Base-by-base conservation (phyloP, 805 yeast species). In the Blastobotrys parvus region DNA sequence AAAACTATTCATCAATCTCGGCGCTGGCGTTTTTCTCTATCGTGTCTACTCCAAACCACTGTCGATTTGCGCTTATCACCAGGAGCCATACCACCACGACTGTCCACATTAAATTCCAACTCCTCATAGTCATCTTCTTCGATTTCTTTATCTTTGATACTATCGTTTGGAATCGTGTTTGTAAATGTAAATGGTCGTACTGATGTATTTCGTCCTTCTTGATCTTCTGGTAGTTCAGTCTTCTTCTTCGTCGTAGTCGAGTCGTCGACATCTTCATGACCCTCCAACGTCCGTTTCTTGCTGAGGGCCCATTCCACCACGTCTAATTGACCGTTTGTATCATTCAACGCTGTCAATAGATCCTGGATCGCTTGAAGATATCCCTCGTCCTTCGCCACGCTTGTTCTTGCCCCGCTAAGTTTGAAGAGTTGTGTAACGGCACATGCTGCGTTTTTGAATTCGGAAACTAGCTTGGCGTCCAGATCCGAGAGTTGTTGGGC, bases 351-450 rank as follows among this genome's bases (percentile, higher is more conserved):
- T 2, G 30, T 32, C 22, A 52, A 34, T 7, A 54, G 33, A 22
- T 54, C 58, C 15, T 49, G 44, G 21, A 54, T 36, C 2, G 58
- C 58, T 11, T 51, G 48, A n/a, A 43, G 22, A 38, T 54, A 54
- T 15, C 39, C 39, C 15, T 39, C 37, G 7, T 31, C 25, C 16
- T 31, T 33, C 11, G 50, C 50, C 36, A 43, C 36, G 16, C 35
- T 32, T n/a, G 51, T 46, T 37, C 46, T 41, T 16, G 54, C 51
- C 11, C 48, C 47, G 16, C 53, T 41, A 29, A 52, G 47, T 38
- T 55, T 56, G 48, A 53, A 56, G 29, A 56, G 50, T 49, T 53
- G 51, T 11, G 60, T 53, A 19, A 56, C 57, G 3, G 58, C 49
- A 31, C 45, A 44, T 13, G 60, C 60, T 4, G 60, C 60, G 25